Evolutionary conservation across 306 rosid genomes (phyloP).

Genomic region (Cicer cuneatum): DNA sequence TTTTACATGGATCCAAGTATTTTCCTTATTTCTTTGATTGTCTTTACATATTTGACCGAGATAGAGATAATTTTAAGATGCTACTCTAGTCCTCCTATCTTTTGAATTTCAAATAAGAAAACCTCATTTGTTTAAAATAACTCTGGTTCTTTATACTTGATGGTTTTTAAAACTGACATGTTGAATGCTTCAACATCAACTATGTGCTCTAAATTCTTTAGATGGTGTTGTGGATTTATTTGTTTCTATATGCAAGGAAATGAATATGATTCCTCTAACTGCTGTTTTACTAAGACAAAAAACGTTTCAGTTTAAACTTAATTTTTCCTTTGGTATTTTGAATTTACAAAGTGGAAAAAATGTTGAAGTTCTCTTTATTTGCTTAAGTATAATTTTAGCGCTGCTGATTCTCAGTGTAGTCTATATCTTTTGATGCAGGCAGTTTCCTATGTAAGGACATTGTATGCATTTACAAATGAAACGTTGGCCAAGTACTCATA

Average conservation of each 20-base stretch:
- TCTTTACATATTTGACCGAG: conserved; percentile 7
- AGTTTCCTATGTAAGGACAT: conserved; percentile 84
- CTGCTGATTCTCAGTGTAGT: conserved; percentile 41
- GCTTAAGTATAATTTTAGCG: conserved; percentile 29
- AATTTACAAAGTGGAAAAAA: conserved; percentile 31
- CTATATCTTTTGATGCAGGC: conserved; percentile 71
- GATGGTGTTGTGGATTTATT: conserved; percentile 31
- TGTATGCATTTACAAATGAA: conserved; percentile 96
- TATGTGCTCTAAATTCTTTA: conserved; percentile 12
- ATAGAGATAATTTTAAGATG: conserved; percentile 30
- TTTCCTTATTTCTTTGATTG: conserved; percentile 31
- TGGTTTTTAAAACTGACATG: conserved; percentile 9
- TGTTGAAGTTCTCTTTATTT: conserved; percentile 27
- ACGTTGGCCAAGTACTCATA: conserved; percentile 98
- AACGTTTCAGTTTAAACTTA: conserved; percentile 1
- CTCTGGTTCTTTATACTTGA: conserved; percentile 9
- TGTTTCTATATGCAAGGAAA: background rate
- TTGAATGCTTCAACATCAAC: conserved; percentile 7
- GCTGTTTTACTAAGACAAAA: conserved; percentile 1
- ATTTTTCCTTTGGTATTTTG: conserved; percentile 11
- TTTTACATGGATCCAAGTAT: conserved; percentile 20
- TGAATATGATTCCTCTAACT: background rate
- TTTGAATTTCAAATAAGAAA: conserved; percentile 28
- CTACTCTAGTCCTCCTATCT: conserved; percentile 1
- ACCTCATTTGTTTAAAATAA: conserved; percentile 14